Evolutionary conservation across 2,329 filamentous ascomycete genomes (phyloP), one percentile per base, ranked within the genome.

Genomic region (Cladophialophora bantiana): DNA sequence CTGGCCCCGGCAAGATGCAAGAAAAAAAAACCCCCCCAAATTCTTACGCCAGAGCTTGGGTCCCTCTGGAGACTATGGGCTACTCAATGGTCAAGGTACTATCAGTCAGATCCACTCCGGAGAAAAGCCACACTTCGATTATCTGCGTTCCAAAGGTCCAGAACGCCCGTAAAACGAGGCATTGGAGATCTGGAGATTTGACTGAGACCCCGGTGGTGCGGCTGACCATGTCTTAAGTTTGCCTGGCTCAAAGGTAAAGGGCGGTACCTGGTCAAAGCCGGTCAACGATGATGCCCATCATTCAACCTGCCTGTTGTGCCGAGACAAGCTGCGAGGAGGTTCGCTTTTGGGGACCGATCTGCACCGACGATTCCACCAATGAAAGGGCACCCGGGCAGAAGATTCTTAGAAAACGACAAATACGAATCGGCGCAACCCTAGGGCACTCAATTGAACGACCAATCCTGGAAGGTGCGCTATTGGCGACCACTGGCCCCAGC

Each of bases 321-420:
- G 55, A 65, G 7, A 35, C 34, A 52, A 50, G 26, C 10, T 59
- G 32, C 55, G 45, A 40, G 54, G 52, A 55, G 12, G 59, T 45
- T 34, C 53, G 38, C 18, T 55, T 59, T 63, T 26, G 26, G 59
- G 63, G 36, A 63, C 35, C 63, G 66, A 68, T 68, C 66, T 68
- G 62, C 66, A 40, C 38, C 53, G 54, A 58, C 45, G 59, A 55
- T 7, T 59, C 58, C 45, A 54, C 50, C 48, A 32, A 48, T 62
- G 38, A 48, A 42, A 52, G 62, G 34, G 54, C 32, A 32, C 26
- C 50, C 20, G 42, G 31, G 20, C 36, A 56, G 26, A 18, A 36
- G 10, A 45, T 50, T 12, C 18, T 18, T n/a, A 32, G 36, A 56
- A 48, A 34, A 35, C 52, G 31, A 34, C 34, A n/a, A 34, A 55